Conservation (phyloP, 2,329 filamentous ascomycete genomes). For the Fonsecaea pedrosoi region DNA sequence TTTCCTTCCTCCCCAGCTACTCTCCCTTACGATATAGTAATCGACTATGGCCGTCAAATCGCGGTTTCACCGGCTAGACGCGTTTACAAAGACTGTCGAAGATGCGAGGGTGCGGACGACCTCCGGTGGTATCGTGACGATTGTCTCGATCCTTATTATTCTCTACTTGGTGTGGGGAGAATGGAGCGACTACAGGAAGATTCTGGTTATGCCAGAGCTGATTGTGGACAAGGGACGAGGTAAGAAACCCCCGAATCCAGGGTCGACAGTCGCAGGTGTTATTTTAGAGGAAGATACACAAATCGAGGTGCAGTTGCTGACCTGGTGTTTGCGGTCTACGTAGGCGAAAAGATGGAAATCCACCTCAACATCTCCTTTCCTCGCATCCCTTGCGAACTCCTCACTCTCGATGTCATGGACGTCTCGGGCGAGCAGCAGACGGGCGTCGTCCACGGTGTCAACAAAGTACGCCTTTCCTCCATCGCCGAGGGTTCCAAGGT, state of each 20-base stretch:
- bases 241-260: constrained; percentile 48
- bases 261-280: neutral
- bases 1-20: neutral
- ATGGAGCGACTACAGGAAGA: constrained; percentile 89
- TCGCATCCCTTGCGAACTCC: constrained; percentile 87
- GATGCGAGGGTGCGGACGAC: constrained; percentile 96
- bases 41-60: constrained; percentile 81
- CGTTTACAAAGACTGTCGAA: constrained; percentile 98
- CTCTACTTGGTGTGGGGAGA: constrained; percentile 91
- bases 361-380: constrained; percentile 97
- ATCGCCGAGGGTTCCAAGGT: constrained; percentile 75
- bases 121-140: constrained; percentile 92
- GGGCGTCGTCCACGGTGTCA: constrained; percentile 89
- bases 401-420: constrained; percentile 99
- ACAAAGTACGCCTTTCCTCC: constrained; percentile 82
- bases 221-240: constrained; percentile 96
- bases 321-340: constrained; percentile 20
- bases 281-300: neutral
- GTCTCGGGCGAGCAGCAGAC: constrained; percentile 96
- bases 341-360: constrained; percentile 98
- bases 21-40: neutral
- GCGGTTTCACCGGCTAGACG: constrained; percentile 93
- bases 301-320: neutral
- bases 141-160: constrained; percentile 85
- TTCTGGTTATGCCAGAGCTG: constrained; percentile 87